Conservation (phyloP, 805 yeast species). For the Candida pseudofarinosa region DNA sequence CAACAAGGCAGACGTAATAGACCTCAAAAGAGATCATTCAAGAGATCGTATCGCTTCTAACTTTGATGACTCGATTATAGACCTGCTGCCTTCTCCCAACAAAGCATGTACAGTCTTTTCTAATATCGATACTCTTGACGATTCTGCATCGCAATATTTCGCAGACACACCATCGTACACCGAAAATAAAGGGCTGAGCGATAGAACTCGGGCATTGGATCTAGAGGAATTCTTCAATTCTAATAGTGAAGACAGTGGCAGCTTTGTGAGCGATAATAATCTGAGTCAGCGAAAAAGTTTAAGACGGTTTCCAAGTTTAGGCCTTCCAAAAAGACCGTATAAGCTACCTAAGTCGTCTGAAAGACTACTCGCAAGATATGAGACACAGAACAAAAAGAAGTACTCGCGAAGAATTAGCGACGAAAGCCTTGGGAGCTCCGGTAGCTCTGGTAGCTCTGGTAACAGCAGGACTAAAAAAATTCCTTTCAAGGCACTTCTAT, state of each 20-base stretch:
- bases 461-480: neutral
- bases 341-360: conserved; percentile 1
- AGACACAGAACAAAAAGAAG: neutral
- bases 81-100: neutral
- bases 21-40: neutral
- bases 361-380: neutral
- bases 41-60: neutral
- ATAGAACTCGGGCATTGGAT: neutral
- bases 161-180: neutral
- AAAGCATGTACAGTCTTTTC: neutral
- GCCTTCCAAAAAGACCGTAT: neutral
- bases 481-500: neutral
- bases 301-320: neutral
- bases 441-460: neutral
- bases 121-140: neutral
- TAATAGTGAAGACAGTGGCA: neutral
- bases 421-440: neutral
- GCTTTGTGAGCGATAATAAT: neutral
- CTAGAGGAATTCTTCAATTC: neutral
- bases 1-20: neutral
- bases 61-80: neutral
- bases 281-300: too few species aligned
- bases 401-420: neutral
- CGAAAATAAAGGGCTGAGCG: neutral
- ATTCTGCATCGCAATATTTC: neutral